Evolutionary conservation across 2,329 filamentous ascomycete species (phyloP).

Genomic region (Nothomitra cinnamomea): DNA sequence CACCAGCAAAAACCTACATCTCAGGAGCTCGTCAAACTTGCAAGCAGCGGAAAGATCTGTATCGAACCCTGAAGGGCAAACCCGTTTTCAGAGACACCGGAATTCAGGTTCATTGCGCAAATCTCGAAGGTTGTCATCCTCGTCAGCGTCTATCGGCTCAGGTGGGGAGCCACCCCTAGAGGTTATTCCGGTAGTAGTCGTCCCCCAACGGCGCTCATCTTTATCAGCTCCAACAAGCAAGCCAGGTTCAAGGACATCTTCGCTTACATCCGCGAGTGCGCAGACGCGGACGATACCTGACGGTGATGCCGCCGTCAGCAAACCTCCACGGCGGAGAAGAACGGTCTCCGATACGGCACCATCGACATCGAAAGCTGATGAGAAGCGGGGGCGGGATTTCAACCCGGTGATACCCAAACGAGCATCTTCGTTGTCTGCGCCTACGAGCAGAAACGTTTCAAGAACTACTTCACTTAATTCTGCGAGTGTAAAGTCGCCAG

Average conservation of each 20-base stretch:
- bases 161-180: constrained; percentile 21
- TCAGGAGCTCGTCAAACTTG: constrained; percentile 28
- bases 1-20: constrained; percentile 35
- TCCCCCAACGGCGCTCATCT: constrained; percentile 29
- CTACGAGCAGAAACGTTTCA: constrained; percentile 27
- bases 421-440: constrained; percentile 28
- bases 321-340: constrained; percentile 19
- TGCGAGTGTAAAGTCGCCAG: constrained; percentile 20
- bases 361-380: constrained; percentile 7
- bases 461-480: constrained; percentile 28
- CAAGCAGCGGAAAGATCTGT: constrained; percentile 15
- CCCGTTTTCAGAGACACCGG: constrained; percentile 5
- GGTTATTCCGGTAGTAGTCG: constrained; percentile 29
- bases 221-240: constrained; percentile 23
- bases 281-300: constrained; percentile 22
- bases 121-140: background rate
- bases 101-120: constrained; percentile 12
- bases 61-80: constrained; percentile 11
- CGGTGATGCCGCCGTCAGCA: constrained; percentile 17
- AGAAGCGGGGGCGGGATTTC: constrained; percentile 13
- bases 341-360: constrained; percentile 25
- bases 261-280: constrained; percentile 19
- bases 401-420: constrained; percentile 23
- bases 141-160: background rate
- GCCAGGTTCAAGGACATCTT: constrained; percentile 22